Evolutionary conservation across 2,329 filamentous ascomycete species (phyloP).

Genomic region (Sclerotinia trifoliorum): DNA sequence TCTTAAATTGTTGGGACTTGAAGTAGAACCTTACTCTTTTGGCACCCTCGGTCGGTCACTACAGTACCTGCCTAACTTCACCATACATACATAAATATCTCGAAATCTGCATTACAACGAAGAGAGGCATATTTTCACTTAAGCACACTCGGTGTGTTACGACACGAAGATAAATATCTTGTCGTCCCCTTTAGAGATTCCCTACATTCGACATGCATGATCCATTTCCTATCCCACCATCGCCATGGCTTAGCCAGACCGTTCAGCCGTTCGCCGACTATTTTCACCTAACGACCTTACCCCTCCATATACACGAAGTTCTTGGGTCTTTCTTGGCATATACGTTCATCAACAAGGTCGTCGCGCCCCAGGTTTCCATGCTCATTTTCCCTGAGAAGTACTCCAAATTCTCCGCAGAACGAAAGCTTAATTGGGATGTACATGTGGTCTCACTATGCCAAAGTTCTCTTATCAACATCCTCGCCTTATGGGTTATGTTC

Average conservation of each 20-base stretch:
- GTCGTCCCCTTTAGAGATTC: neutral
- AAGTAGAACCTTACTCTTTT: conserved; percentile 7
- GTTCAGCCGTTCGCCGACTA: conserved; percentile 64
- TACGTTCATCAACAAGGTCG: conserved; percentile 61
- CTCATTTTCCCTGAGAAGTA: conserved; percentile 64
- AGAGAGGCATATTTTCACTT: conserved; percentile 1
- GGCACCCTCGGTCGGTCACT: conserved; percentile 14
- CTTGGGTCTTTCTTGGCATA: conserved; percentile 66
- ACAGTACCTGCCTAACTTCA: conserved; percentile 13
- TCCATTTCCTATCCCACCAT: conserved; percentile 61
- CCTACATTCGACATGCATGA: conserved; percentile 46
- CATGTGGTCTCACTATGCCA: conserved; percentile 84
- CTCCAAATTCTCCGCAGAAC: conserved; percentile 58
- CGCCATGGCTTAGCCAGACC: conserved; percentile 52
- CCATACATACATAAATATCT: conserved; percentile 21
- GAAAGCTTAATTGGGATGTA: conserved; percentile 75
- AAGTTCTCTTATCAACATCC: conserved; percentile 65
- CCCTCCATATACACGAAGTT: conserved; percentile 76
- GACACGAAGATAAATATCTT: conserved; percentile 17
- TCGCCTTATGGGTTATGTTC: conserved; percentile 73
- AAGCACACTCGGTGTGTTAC: conserved; percentile 17
- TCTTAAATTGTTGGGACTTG: conserved; percentile 19
- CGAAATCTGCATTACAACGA: neutral
- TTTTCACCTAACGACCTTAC: conserved; percentile 63
- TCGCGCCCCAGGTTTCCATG: conserved; percentile 67